A percentile compares a stretch with the other conserved stretches of the same genome.
Conservation (phyloP, 345 rosid species). For the Cardiospermum halicacabum region DNA sequence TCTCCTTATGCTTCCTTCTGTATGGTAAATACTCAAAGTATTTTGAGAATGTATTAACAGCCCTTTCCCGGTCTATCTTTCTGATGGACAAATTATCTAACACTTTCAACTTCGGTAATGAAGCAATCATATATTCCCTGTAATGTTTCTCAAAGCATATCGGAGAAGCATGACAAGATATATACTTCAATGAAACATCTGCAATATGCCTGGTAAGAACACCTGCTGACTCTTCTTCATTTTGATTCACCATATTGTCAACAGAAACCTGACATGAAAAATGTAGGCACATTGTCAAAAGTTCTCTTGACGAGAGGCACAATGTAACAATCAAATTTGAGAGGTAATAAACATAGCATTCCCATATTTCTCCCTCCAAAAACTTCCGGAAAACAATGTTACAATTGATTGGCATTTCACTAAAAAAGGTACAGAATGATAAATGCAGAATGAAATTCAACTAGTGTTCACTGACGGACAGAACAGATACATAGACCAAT, state of each 20-base stretch:
- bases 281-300: neutral
- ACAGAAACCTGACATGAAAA: constrained; percentile 39
- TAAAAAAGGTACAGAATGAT: neutral
- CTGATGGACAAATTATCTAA: constrained; percentile 69
- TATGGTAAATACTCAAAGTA: constrained; percentile 79
- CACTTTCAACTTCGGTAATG: constrained; percentile 65
- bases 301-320: neutral
- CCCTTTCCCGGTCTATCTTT: constrained; percentile 64
- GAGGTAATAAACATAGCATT: neutral
- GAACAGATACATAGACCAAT: neutral
- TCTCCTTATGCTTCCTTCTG: constrained; percentile 65
- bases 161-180: constrained; percentile 65
- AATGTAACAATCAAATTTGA: neutral
- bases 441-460: neutral
- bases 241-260: constrained; percentile 23
- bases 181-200: constrained; percentile 49
- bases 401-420: neutral
- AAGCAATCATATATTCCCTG: constrained; percentile 78
- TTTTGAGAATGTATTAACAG: constrained; percentile 43
- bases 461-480: neutral
- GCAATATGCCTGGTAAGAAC: constrained; percentile 30
- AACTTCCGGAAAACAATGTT: neutral
- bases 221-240: constrained; percentile 40
- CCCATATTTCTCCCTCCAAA: neutral
- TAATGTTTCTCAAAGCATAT: constrained; percentile 87